Conservation (phyloP, 2,329 filamentous ascomycete genomes). For the Aspergillus sp. region DNA sequence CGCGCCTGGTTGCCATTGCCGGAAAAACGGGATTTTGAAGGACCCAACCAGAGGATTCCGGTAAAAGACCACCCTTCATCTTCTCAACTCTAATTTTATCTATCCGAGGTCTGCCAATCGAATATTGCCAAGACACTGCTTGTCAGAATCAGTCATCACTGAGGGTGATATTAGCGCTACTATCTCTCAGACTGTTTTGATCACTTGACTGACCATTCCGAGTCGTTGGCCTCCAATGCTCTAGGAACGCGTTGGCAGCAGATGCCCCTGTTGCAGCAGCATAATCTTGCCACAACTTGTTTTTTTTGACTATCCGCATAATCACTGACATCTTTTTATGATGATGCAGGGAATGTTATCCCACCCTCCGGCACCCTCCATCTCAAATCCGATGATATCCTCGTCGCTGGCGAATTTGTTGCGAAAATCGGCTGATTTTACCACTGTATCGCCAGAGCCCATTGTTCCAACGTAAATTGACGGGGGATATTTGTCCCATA, state of each 20-base stretch:
- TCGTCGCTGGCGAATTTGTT: neutral
- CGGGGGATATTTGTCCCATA: too few relatives aligned
- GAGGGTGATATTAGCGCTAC: neutral
- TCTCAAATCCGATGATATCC: conserved; percentile 12
- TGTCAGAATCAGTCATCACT: neutral
- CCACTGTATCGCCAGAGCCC: conserved; percentile 8
- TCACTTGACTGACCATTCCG: neutral
- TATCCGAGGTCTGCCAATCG: neutral
- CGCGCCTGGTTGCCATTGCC: neutral
- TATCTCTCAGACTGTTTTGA: neutral
- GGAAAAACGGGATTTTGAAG: neutral
- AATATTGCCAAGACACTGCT: neutral
- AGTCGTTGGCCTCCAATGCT: conserved; percentile 1
- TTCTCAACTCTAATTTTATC: neutral
- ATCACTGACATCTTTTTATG: conserved; percentile 13
- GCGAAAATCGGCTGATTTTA: conserved; percentile 7
- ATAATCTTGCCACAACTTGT: too few relatives aligned
- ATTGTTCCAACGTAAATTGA: conserved; percentile 4
- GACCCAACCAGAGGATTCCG: neutral
- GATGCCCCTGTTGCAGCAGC: conserved; percentile 11
- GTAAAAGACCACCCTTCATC: neutral
- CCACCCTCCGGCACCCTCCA: conserved; percentile 11
- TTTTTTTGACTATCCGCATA: too few relatives aligned
- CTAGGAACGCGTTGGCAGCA: conserved; percentile 4
- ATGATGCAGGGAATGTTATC: conserved; percentile 11